Evolutionary conservation across 225 moss, liverwort and hornwort genomes (phyloP).

Genomic region (Physcomitrellopsis africana): DNA sequence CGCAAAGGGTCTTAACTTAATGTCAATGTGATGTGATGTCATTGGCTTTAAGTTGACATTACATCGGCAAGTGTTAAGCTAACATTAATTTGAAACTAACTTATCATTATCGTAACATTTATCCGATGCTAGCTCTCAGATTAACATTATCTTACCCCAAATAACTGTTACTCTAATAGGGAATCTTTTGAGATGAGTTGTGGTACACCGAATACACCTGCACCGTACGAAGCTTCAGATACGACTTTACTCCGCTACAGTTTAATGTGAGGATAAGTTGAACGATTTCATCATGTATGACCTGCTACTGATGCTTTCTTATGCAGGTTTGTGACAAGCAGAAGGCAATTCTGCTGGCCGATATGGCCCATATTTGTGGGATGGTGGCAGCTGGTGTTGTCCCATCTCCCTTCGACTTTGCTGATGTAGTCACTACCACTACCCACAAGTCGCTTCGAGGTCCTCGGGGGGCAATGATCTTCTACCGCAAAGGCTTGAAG

Average conservation of each 20-base stretch:
- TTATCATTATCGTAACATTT: no score
- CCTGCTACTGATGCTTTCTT: constrained; percentile 1
- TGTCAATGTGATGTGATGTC: no score
- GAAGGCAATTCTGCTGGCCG: constrained; percentile 83
- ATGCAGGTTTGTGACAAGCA: constrained; percentile 89
- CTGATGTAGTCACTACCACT: constrained; percentile 92
- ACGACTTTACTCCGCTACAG: neutral
- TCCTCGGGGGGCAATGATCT: constrained; percentile 96
- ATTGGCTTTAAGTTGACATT: no score
- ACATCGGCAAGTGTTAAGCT: no score
- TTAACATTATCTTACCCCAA: no score
- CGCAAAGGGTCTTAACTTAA: no score
- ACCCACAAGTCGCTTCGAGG: constrained; percentile 96
- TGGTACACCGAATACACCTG: no score
- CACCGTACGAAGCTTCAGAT: neutral
- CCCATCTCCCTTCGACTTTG: constrained; percentile 92
- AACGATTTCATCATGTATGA: neutral
- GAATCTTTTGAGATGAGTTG: no score
- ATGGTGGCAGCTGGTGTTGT: constrained; percentile 90
- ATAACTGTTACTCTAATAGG: no score
- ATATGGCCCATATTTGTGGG: constrained; percentile 98
- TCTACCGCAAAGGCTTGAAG: constrained; percentile 92
- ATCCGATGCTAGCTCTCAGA: no score
- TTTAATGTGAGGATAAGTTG: neutral
- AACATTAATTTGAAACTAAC: no score